These are phyloP conservation scores for Epichloe sibirici DNA, from an alignment of 2,329 filamentous ascomycete species.

Conservation along the genomic window DNA sequence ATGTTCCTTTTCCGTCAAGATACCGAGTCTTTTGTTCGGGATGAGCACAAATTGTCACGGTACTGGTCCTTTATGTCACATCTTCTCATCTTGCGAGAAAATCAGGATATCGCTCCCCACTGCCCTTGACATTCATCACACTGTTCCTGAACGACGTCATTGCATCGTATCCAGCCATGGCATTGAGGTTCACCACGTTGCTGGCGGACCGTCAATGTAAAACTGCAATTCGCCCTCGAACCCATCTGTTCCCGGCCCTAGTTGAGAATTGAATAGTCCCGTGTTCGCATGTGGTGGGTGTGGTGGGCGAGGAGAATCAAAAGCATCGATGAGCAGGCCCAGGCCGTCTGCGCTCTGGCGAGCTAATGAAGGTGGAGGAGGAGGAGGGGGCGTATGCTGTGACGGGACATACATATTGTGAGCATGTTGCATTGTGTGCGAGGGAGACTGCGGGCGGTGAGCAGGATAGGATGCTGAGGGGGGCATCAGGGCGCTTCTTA, in stretches of 20 bases:
- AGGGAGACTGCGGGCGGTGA: slow-evolving; percentile 9
- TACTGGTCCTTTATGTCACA: no score
- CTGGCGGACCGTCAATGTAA: slow-evolving; percentile 26
- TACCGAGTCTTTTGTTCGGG: no score
- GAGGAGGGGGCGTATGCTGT: slow-evolving; percentile 7
- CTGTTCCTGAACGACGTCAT: not conserved
- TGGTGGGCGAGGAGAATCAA: slow-evolving; percentile 19
- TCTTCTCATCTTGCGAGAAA: no score
- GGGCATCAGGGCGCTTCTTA: slow-evolving; percentile 9
- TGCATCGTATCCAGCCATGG: slow-evolving; percentile 9
- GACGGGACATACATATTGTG: slow-evolving; percentile 6
- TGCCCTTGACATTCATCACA: not conserved
- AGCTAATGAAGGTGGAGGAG: slow-evolving; percentile 5
- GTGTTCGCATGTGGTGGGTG: slow-evolving; percentile 7
- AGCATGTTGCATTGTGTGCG: slow-evolving; percentile 4
- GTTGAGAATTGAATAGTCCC: slow-evolving; percentile 7
- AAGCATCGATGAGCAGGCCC: slow-evolving; percentile 30
- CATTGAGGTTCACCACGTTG: slow-evolving; percentile 6
- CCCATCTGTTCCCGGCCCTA: slow-evolving; percentile 29
- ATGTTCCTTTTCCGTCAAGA: no score
- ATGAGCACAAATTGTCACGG: no score
- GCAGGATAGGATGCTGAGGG: slow-evolving; percentile 11
- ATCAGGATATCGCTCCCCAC: not conserved
- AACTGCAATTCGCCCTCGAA: slow-evolving; percentile 34
- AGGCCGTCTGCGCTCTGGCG: slow-evolving; percentile 21